Percentiles rank a stretch among this genome's conserved stretches.
These are phyloP conservation scores for Calonectria hawksworthii DNA, from an alignment of 2,329 filamentous ascomycete genomes.

Conservation along the genomic window DNA sequence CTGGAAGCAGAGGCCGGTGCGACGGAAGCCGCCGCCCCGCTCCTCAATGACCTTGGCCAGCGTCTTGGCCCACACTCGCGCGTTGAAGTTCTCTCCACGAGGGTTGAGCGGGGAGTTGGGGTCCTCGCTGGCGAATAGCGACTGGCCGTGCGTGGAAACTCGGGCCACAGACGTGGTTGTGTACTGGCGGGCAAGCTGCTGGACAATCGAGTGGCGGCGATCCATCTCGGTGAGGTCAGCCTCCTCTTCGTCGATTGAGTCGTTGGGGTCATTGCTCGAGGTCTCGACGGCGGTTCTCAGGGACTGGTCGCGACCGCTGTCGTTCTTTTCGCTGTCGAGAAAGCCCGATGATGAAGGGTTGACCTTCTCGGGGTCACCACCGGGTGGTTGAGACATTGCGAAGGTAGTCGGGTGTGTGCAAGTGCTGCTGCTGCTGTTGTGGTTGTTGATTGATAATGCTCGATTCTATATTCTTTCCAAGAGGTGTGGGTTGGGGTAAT, in stretches of 20 bases:
- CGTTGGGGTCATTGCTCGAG: constrained; percentile 4
- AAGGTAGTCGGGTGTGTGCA: not conserved
- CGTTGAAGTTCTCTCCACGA: constrained; percentile 22
- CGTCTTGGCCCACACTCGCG: constrained; percentile 25
- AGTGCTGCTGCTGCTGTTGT: not conserved
- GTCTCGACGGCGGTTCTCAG: constrained; percentile 22
- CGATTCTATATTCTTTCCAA: not conserved
- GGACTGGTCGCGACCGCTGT: not conserved
- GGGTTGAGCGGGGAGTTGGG: constrained; percentile 22
- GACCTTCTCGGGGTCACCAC: constrained; percentile 5
- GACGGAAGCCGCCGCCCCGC: constrained; percentile 17
- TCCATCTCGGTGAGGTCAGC: constrained; percentile 11
- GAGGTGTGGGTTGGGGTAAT: not conserved
- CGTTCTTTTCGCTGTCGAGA: constrained; percentile 2
- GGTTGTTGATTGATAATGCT: not conserved
- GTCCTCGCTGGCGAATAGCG: constrained; percentile 18
- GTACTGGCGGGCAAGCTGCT: constrained; percentile 26
- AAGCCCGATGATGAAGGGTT: constrained; percentile 5
- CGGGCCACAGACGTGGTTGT: constrained; percentile 11
- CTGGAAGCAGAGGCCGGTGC: constrained; percentile 28
- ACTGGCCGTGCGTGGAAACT: constrained; percentile 10
- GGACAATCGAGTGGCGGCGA: constrained; percentile 23
- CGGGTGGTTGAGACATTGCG: constrained; percentile 14
- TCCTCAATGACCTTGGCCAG: constrained; percentile 19
- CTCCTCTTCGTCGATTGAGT: constrained; percentile 14